Conservation (phyloP, 2,329 filamentous ascomycete genomes). For the Elsinoe fawcettii region DNA sequence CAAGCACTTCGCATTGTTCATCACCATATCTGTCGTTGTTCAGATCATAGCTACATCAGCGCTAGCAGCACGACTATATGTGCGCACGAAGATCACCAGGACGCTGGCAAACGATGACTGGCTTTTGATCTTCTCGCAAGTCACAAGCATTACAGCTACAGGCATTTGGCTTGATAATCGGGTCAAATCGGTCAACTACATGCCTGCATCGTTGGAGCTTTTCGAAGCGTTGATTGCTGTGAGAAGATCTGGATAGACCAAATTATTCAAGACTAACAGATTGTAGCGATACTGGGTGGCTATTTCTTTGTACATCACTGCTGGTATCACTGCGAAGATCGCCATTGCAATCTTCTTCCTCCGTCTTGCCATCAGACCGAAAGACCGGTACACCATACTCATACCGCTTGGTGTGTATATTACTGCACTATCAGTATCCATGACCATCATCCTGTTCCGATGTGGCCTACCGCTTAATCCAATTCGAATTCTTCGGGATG, state of each 20-base stretch:
- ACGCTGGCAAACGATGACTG: conserved; percentile 4
- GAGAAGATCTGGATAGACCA: neutral
- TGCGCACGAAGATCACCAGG: conserved; percentile 4
- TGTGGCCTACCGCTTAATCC: neutral
- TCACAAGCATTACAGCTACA: neutral
- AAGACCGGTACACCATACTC: neutral
- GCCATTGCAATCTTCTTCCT: conserved; percentile 11
- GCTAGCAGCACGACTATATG: neutral
- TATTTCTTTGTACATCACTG: conserved; percentile 1
- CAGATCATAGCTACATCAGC: neutral
- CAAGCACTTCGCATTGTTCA: neutral
- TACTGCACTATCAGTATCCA: neutral
- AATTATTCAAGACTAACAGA: neutral
- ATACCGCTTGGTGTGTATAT: neutral
- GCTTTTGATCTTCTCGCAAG: neutral
- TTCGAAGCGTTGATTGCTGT: conserved; percentile 1
- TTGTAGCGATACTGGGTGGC: neutral
- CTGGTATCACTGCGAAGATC: neutral
- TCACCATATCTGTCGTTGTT: neutral
- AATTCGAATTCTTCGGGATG: neutral
- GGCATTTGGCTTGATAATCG: neutral
- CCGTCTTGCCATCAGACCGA: neutral
- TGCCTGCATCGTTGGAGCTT: neutral
- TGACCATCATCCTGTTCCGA: conserved; percentile 5
- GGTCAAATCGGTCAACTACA: neutral